Base-by-base conservation (phyloP, 805 yeast genomes). In the Schwanniomyces sp. region DNA sequence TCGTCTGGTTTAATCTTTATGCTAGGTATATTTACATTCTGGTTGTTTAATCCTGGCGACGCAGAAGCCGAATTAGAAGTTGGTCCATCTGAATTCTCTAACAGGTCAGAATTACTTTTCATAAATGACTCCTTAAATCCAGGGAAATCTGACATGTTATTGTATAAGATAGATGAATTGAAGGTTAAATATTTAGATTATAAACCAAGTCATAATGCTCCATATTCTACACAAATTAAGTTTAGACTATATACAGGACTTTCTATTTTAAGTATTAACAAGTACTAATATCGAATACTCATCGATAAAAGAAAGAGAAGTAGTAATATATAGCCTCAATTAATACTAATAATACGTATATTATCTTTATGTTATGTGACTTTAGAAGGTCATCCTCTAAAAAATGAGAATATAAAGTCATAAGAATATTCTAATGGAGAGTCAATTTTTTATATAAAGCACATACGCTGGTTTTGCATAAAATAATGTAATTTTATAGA, bases 1-100 rank as follows among this genome's bases (percentile, higher is more conserved):
- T 56, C 40, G 48, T 66, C 67, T 34, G 56, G 47, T 41, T 65
- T 64, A 32, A 67, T 54, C 40, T 62, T 67, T 41, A 67, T 63
- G 43, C 59, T 61, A 10, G 75, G 74, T 18, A 55, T 41, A 34
- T 45, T 48, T 17, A 51, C 50, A 9, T 55, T 48, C 30, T 48
- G 55, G 28, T 48, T 52, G 17, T 52, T 29, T 41, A 48, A 47
- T 11, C 41, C 45, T n/a, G 56, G 53, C 8, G 61, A 52, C 5
- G 55, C 38, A 7, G 59, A 49, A 5, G 37, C 54, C 1, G 62
- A 56, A 16, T 46, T 43, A 16, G 55, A 40, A n/a, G 51, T 52
- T 18, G 36, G 37, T 7, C 32, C 39, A 3, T 29, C 44, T 16
- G 45, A 45, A 34, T 26, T 34, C 24, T 17, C 32, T 9, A 28